phyloP scores from a whole-genome alignment of 2,329 filamentous ascomycete species.

The Rosellinia necatrix region DNA sequence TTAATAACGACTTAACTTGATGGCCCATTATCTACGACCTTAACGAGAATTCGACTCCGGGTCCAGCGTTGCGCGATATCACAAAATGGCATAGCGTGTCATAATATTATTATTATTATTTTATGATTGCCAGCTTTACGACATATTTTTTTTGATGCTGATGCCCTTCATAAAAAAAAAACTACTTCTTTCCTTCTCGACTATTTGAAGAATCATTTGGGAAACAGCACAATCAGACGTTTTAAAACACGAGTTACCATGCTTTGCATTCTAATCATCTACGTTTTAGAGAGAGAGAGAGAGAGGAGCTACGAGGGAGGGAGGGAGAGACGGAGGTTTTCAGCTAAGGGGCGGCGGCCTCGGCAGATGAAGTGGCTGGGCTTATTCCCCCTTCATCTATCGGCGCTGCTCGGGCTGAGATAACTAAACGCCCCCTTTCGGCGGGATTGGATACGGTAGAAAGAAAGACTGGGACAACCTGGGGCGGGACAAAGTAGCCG shows the following conservation, averaged over 20 bases:
- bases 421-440: background rate
- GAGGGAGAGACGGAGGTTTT: too few species aligned
- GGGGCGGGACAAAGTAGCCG: too few species aligned
- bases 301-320: slow-evolving; percentile 7
- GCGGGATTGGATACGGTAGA: background rate
- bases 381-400: background rate
- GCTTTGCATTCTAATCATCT: slow-evolving; percentile 9
- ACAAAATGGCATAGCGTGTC: slow-evolving; percentile 20
- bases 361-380: background rate
- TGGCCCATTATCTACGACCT: slow-evolving; percentile 23
- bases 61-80: slow-evolving; percentile 14
- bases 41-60: slow-evolving; percentile 22
- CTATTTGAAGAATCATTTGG: background rate
- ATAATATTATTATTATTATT: slow-evolving; percentile 14
- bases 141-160: slow-evolving; percentile 17
- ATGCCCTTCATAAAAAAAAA: slow-evolving; percentile 9
- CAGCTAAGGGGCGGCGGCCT: too few species aligned
- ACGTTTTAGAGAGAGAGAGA: slow-evolving; percentile 9
- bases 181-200: background rate
- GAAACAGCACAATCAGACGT: slow-evolving; percentile 9
- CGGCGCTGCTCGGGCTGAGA: slow-evolving; percentile 3
- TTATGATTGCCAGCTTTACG: slow-evolving; percentile 21
- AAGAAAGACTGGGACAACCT: slow-evolving; percentile 5
- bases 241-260: slow-evolving; percentile 5
- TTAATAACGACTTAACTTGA: slow-evolving; percentile 15